Evolutionary conservation across 768 basidiomycete species (phyloP).

Genomic region (Phallus indusiatus): DNA sequence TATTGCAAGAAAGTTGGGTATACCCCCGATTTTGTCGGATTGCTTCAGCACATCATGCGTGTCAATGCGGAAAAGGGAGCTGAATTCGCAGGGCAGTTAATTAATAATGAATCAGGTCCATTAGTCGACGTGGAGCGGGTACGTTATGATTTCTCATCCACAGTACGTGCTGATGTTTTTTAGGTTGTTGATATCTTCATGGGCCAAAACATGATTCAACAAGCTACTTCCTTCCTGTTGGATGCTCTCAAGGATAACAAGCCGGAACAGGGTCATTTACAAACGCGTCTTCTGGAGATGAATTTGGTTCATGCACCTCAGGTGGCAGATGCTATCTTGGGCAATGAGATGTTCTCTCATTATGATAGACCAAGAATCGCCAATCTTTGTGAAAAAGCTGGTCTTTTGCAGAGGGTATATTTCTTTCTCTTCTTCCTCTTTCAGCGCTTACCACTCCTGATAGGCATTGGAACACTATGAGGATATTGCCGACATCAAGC

Average conservation of each 20-base stretch:
- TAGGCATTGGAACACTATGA: slow-evolving; percentile 98
- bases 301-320: slow-evolving; percentile 96
- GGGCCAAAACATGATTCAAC: slow-evolving; percentile 99
- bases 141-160: slow-evolving; percentile 17
- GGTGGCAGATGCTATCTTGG: slow-evolving; percentile 97
- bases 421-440: neutral
- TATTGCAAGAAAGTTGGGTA: slow-evolving; percentile 98
- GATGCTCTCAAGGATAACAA: slow-evolving; percentile 98
- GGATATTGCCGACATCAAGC: slow-evolving; percentile 97
- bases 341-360: slow-evolving; percentile 96
- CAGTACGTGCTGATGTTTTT: too few relatives aligned
- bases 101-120: slow-evolving; percentile 88
- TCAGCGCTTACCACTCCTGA: slow-evolving; percentile 9
- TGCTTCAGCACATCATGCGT: slow-evolving; percentile 94
- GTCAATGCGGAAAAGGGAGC: slow-evolving; percentile 96
- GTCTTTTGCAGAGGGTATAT: slow-evolving; percentile 81
- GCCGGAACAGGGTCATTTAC: slow-evolving; percentile 91
- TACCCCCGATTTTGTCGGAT: slow-evolving; percentile 81
- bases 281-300: slow-evolving; percentile 96
- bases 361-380: slow-evolving; percentile 96
- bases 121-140: slow-evolving; percentile 90
- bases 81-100: slow-evolving; percentile 92
- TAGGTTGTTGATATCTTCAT: slow-evolving; percentile 98
- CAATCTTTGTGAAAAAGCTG: slow-evolving; percentile 97
- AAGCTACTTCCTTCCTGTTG: slow-evolving; percentile 93